Evolutionary conservation across 2,329 filamentous ascomycete species (phyloP).

Genomic region (Aschersonia sp.): DNA sequence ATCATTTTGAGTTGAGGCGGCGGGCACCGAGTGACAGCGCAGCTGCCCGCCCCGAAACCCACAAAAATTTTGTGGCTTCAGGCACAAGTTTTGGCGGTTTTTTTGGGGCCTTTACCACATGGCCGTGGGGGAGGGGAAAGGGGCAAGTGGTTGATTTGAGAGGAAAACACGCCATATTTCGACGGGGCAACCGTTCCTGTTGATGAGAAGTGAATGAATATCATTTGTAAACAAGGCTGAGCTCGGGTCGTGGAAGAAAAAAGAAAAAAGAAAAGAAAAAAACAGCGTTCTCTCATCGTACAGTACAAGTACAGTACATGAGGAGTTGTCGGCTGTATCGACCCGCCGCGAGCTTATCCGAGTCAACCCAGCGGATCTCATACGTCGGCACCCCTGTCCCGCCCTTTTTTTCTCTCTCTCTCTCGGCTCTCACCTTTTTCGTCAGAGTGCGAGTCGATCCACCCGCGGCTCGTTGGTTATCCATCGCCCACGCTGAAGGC

Average conservation of each 20-base stretch:
- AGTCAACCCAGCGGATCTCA: neutral
- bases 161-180: neutral
- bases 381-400: conserved; percentile 1
- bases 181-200: neutral
- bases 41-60: no score
- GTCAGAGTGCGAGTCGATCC: neutral
- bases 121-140: neutral
- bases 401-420: conserved; percentile 1
- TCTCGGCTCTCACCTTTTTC: neutral
- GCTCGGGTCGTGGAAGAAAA: neutral
- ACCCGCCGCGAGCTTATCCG: neutral
- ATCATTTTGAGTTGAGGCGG: neutral
- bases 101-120: neutral
- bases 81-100: neutral
- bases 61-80: neutral
- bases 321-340: no score
- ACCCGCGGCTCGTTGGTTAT: conserved; percentile 3
- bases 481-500: neutral
- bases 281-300: no score
- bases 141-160: neutral
- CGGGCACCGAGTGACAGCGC: no score
- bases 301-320: no score
- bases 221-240: neutral
- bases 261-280: neutral
- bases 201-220: neutral